Percentiles rank a stretch among this genome's conserved stretches.
phyloP scores from a whole-genome alignment of 1,284 basidiomycete species.

The Vanrija sp. region DNA sequence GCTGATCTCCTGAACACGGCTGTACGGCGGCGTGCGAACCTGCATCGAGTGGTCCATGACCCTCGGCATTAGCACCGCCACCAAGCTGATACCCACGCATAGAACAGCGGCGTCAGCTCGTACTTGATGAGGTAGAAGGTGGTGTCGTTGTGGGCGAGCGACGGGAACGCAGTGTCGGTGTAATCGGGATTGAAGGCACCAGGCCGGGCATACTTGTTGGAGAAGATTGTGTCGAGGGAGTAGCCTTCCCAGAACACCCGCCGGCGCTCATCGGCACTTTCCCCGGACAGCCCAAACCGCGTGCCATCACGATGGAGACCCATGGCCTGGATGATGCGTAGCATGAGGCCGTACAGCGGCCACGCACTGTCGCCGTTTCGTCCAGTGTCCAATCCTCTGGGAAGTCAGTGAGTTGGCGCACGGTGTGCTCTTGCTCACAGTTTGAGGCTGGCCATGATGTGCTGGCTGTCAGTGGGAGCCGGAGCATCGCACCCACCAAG shows the following conservation, averaged over 20 bases:
- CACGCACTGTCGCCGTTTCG: slow-evolving; percentile 1
- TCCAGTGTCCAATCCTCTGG: neutral
- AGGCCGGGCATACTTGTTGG: slow-evolving; percentile 24
- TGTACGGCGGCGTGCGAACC: slow-evolving; percentile 8
- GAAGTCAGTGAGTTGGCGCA: too few species aligned
- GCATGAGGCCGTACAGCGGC: slow-evolving; percentile 1
- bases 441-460: slow-evolving; percentile 19
- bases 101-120: slow-evolving; percentile 18
- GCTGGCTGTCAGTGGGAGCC: neutral
- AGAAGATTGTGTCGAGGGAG: slow-evolving; percentile 13
- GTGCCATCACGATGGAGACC: slow-evolving; percentile 10
- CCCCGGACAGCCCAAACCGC: neutral
- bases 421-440: slow-evolving; percentile 2
- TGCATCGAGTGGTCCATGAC: slow-evolving; percentile 7
- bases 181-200: slow-evolving; percentile 12
- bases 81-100: neutral
- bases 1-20: slow-evolving; percentile 2
- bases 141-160: neutral
- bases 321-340: slow-evolving; percentile 9
- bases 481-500: neutral
- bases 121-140: slow-evolving; percentile 15
- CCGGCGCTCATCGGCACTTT: neutral
- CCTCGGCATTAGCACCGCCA: neutral
- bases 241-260: slow-evolving; percentile 20
- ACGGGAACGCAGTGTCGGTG: slow-evolving; percentile 20